Evolutionary conservation across 495 filamentous ascomycete species (phyloP).

Genomic region (Alectoria sarmentosa): DNA sequence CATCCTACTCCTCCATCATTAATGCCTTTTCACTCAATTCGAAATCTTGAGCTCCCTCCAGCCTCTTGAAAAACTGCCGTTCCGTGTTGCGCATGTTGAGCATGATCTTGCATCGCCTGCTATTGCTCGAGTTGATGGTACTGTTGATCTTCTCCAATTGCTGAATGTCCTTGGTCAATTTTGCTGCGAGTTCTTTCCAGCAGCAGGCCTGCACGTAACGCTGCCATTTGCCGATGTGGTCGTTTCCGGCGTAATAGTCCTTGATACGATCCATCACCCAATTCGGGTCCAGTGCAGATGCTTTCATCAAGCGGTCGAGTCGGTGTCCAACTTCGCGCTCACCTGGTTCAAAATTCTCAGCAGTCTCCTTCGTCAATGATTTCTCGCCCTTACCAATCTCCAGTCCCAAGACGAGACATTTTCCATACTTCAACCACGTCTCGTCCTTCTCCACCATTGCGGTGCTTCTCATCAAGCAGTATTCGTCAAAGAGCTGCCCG

Average conservation of each 20-base stretch:
- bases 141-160: not conserved
- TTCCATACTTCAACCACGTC: not conserved
- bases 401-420: not conserved
- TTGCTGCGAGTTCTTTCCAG: not conserved
- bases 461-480: not conserved
- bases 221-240: conserved; percentile 4
- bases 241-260: not conserved
- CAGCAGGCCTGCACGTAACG: not conserved
- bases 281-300: not conserved
- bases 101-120: not conserved
- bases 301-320: not conserved
- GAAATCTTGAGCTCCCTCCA: not conserved
- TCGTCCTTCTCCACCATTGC: not conserved
- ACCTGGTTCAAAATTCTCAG: not conserved
- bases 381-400: not conserved
- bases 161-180: not conserved
- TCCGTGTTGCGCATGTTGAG: not conserved
- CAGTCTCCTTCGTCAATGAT: not conserved
- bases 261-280: not conserved
- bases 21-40: not conserved
- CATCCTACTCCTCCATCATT: not conserved
- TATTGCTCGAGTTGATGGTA: not conserved
- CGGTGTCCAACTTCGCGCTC: not conserved
- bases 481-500: not conserved
- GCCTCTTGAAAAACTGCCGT: not conserved